A percentile compares a stretch with the other conserved stretches of the same genome.
phyloP scores from a whole-genome alignment of 1,284 basidiomycete genomes.

The Pholiota adiposa region DNA sequence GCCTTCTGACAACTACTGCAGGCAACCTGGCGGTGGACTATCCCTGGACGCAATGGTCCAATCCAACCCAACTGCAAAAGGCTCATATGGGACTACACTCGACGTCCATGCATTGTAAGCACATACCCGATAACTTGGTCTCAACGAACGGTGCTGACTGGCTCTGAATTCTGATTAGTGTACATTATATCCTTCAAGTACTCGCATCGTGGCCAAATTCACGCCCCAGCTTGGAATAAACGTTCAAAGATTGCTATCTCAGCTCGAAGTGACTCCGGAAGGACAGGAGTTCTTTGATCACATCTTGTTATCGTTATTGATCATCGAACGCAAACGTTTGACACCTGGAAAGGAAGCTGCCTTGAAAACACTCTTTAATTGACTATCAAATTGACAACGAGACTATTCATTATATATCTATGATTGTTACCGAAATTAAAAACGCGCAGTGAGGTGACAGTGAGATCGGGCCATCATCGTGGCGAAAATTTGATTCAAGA shows the following conservation, averaged over 20 bases:
- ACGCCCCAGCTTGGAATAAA: not conserved
- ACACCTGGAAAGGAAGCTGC: not conserved
- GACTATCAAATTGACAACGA: not conserved
- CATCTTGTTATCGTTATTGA: constrained; percentile 4
- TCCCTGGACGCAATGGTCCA: not conserved
- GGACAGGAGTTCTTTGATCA: constrained; percentile 6
- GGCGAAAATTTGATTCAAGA: too few relatives aligned
- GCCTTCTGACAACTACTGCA: not conserved
- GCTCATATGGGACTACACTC: constrained; percentile 19
- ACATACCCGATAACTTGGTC: too few relatives aligned
- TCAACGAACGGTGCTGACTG: too few relatives aligned
- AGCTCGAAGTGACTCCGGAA: constrained; percentile 4
- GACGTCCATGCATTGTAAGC: constrained; percentile 5
- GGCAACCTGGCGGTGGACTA: constrained; percentile 18
- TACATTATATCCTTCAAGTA: not conserved
- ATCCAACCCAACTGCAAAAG: not conserved
- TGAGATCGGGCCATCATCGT: too few relatives aligned
- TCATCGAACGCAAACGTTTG: constrained; percentile 7
- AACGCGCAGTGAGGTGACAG: too few relatives aligned
- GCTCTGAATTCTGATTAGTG: not conserved
- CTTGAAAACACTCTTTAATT: constrained; percentile 5
- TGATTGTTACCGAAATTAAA: too few relatives aligned
- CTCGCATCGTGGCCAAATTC: not conserved
- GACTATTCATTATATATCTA: too few relatives aligned
- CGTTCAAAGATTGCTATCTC: not conserved